These are phyloP conservation scores for Dendrocalamus sinicus DNA, from an alignment of 176 grass and related monocot species.

Conservation along the genomic window DNA sequence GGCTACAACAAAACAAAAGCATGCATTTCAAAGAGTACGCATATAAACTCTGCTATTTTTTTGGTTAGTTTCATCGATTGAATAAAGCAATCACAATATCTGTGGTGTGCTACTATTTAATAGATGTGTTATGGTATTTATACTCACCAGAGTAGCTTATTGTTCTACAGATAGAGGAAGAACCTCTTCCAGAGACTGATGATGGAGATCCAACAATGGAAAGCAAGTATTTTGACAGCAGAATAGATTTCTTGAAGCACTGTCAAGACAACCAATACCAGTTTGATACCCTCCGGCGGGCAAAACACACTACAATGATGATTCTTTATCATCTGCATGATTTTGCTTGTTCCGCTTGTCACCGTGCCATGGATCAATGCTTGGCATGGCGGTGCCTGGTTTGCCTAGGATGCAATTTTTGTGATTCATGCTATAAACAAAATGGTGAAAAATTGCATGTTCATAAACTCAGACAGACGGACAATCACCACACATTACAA, in stretches of 20 bases:
- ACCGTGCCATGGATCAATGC: constrained; percentile 54
- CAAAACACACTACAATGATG: constrained; percentile 98
- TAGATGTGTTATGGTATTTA: constrained; percentile 37
- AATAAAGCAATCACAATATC: constrained; percentile 13
- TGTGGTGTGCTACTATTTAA: constrained; percentile 2
- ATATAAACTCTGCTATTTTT: constrained; percentile 23
- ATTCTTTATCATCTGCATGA: constrained; percentile 89
- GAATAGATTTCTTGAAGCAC: constrained; percentile 78
- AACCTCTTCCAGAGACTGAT: constrained; percentile 63
- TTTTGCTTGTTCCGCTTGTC: constrained; percentile 63
- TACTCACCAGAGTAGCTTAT: constrained; percentile 42
- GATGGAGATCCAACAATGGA: constrained; percentile 72
- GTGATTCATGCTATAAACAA: constrained; percentile 73
- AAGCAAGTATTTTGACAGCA: constrained; percentile 85
- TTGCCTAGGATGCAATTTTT: constrained; percentile 68
- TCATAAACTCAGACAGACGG: constrained; percentile 63
- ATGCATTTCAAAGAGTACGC: constrained; percentile 68
- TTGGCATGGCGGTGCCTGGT: constrained; percentile 69
- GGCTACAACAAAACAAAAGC: constrained; percentile 70
- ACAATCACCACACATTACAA: constrained; percentile 31
- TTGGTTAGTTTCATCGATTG: not conserved
- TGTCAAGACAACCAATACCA: constrained; percentile 89
- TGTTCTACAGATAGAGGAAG: constrained; percentile 59
- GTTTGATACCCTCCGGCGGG: constrained; percentile 91
- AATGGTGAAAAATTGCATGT: constrained; percentile 60